These are phyloP conservation scores for Malus hybrid DNA, from an alignment of 331 rosid genomes.

Conservation along the genomic window DNA sequence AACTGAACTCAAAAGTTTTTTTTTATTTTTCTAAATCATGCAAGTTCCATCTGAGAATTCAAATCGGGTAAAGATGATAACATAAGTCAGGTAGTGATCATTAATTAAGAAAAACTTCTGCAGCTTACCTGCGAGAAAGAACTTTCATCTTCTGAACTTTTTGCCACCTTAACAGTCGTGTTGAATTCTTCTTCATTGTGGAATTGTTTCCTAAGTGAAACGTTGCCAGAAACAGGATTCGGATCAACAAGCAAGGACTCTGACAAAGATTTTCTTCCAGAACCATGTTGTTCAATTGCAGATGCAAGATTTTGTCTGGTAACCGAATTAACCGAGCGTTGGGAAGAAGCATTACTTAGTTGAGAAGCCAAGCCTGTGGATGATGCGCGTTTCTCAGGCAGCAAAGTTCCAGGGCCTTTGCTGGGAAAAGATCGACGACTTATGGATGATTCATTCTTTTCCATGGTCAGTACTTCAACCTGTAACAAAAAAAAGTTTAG, in stretches of 20 bases:
- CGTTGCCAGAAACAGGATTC: conserved; percentile 42
- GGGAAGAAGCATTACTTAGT: conserved; percentile 45
- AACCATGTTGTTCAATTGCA: conserved; percentile 65
- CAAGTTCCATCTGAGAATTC: not conserved
- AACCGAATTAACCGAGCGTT: conserved; percentile 47
- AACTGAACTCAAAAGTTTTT: not conserved
- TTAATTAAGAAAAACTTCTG: not conserved
- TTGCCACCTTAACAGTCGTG: conserved; percentile 39
- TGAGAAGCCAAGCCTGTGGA: conserved; percentile 46
- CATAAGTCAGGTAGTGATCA: not conserved
- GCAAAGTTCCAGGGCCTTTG: conserved; percentile 42
- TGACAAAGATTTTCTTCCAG: conserved; percentile 83
- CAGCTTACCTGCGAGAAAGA: conserved; percentile 46
- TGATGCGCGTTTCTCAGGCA: conserved; percentile 44
- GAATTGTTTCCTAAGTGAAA: conserved; percentile 73
- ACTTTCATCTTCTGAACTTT: conserved; percentile 45
- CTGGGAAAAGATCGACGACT: conserved; percentile 49
- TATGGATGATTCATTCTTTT: conserved; percentile 46
- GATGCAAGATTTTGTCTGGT: conserved; percentile 70
- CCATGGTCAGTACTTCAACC: conserved; percentile 82
- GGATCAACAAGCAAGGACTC: conserved; percentile 53
- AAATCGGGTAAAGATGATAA: not conserved
- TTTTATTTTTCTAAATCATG: not conserved
- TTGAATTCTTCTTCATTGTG: conserved; percentile 59
- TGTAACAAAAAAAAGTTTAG: conserved; percentile 16